phyloP scores from a whole-genome alignment of 176 grass and related monocot genomes.

The Aegilops sharonensis region DNA sequence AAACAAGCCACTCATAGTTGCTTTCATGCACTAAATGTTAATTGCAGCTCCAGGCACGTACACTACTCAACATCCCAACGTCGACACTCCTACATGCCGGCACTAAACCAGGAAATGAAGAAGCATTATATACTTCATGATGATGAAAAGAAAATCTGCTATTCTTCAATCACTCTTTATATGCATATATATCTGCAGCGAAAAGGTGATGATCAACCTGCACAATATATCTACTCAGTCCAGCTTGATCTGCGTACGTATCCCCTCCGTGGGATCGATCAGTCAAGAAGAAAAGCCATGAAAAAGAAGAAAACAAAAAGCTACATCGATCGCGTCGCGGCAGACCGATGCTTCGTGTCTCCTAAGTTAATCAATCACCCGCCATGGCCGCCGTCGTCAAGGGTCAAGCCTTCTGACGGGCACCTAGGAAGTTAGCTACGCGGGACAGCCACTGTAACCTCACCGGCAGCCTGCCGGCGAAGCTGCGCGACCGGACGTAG shows the following conservation, averaged over 20 bases:
- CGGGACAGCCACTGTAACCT: slow-evolving; percentile 29
- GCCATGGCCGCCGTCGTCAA: neutral
- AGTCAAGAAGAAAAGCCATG: slow-evolving; percentile 24
- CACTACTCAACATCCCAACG: neutral
- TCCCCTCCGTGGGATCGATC: slow-evolving; percentile 19
- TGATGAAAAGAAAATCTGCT: neutral
- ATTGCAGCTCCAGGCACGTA: neutral
- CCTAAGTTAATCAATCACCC: neutral
- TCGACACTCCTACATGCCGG: neutral
- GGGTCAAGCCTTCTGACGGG: slow-evolving; percentile 17
- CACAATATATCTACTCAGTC: slow-evolving; percentile 39
- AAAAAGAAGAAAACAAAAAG: neutral
- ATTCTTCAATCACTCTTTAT: slow-evolving; percentile 33
- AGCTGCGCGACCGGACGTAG: slow-evolving; percentile 57
- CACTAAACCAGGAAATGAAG: neutral
- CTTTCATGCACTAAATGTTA: slow-evolving; percentile 16
- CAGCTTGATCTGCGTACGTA: slow-evolving; percentile 6
- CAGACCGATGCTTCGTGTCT: slow-evolving; percentile 28
- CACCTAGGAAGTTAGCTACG: slow-evolving; percentile 40
- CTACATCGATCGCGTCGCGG: slow-evolving; percentile 20
- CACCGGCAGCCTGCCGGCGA: slow-evolving; percentile 36
- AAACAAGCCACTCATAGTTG: neutral
- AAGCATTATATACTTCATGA: neutral
- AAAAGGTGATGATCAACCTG: slow-evolving; percentile 32
- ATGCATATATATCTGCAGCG: slow-evolving; percentile 25